phyloP scores from a whole-genome alignment of 371 early-diverging fungal genomes.

The Mortierella sp. region DNA sequence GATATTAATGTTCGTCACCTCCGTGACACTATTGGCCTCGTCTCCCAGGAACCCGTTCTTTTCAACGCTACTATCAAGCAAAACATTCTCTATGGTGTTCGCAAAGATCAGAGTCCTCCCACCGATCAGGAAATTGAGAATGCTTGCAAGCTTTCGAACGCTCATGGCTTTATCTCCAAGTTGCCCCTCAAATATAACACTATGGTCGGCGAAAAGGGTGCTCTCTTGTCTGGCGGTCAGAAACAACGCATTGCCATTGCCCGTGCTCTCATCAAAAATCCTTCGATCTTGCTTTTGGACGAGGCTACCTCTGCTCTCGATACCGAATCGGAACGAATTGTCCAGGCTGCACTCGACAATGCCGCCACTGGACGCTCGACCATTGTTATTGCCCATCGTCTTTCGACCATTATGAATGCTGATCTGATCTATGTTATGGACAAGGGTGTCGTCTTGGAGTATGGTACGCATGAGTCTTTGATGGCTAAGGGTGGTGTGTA shows the following conservation, averaged over 20 bases:
- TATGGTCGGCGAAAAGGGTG: conserved; percentile 80
- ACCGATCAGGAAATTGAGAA: conserved; percentile 62
- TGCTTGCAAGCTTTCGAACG: conserved; percentile 75
- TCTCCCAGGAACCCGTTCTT: conserved; percentile 90
- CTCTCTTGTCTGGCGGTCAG: conserved; percentile 86
- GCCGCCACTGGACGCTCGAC: conserved; percentile 74
- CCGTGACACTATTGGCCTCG: conserved; percentile 84
- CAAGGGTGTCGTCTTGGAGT: conserved; percentile 75
- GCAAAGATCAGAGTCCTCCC: conserved; percentile 53
- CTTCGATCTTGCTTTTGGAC: conserved; percentile 87
- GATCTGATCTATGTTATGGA: conserved; percentile 85
- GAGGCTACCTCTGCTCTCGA: conserved; percentile 96
- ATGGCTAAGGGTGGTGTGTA: conserved; percentile 63
- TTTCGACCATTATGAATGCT: conserved; percentile 84
- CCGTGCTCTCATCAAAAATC: conserved; percentile 88
- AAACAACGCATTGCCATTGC: conserved; percentile 90
- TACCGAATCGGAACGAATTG: conserved; percentile 85
- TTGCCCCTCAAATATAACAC: conserved; percentile 84
- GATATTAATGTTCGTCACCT: conserved; percentile 76
- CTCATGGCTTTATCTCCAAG: conserved; percentile 79
- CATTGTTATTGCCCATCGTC: conserved; percentile 74
- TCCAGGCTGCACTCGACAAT: conserved; percentile 86
- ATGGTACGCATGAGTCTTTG: conserved; percentile 74
- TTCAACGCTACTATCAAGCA: conserved; percentile 85
- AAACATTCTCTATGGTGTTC: conserved; percentile 78